A percentile compares a stretch with the other conserved stretches of the same genome.
These are phyloP conservation scores for Dictyostelium intermedium DNA, from an alignment of 78 protist genomes.

Conservation along the genomic window DNA sequence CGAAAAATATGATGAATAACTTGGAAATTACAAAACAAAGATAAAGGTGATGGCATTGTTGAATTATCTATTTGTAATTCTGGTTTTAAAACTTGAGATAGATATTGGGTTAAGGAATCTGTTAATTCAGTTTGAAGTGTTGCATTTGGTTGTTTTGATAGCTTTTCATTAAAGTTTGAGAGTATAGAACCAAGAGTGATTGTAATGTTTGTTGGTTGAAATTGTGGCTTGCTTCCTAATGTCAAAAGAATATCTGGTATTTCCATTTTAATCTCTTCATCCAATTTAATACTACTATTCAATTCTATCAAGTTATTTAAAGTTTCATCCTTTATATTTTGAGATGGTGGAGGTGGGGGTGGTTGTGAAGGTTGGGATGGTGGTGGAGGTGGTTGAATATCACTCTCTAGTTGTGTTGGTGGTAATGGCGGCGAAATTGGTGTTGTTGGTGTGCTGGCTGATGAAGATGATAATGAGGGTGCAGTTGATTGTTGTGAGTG, in stretches of 20 bases:
- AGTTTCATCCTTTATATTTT: background rate
- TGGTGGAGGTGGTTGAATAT: background rate
- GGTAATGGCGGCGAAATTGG: background rate
- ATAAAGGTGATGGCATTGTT: background rate
- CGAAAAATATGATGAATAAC: slow-evolving; percentile 35
- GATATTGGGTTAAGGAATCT: background rate
- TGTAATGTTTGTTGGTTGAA: slow-evolving; percentile 44
- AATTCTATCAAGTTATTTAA: background rate
- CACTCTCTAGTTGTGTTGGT: background rate
- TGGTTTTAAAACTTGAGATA: background rate
- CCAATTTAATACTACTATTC: slow-evolving; percentile 20
- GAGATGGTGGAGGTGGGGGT: background rate
- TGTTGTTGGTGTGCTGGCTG: background rate
- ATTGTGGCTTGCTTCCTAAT: slow-evolving; percentile 32
- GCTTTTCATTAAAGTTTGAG: background rate
- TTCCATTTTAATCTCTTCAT: slow-evolving; percentile 56
- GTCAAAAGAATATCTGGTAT: slow-evolving; percentile 38
- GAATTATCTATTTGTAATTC: background rate
- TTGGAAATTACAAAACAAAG: slow-evolving; percentile 30
- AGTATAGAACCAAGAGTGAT: slow-evolving; percentile 16
- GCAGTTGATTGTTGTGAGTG: background rate
- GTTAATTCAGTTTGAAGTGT: background rate
- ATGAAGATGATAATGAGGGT: background rate
- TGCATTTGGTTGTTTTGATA: background rate
- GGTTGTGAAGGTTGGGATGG: slow-evolving; percentile 6